Base-by-base conservation (phyloP, 2,329 filamentous ascomycete genomes). In the Talaromyces sp. region DNA sequence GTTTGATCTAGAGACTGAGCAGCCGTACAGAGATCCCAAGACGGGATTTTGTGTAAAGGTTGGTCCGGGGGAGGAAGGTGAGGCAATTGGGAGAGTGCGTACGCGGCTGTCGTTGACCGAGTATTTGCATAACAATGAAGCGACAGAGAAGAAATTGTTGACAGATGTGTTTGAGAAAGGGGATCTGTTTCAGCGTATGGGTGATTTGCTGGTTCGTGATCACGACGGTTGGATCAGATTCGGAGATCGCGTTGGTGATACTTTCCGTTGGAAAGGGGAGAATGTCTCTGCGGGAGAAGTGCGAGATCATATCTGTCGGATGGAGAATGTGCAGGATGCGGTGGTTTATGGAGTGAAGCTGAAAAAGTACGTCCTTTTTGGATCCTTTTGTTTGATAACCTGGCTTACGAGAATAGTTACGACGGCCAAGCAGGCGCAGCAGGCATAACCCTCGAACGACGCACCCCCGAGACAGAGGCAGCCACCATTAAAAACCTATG, bases 191-290 rank as follows among this genome's bases (percentile, higher is more conserved):
- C 79, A 82, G 64, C 76, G 79, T 37, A 81, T 78, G 58, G 81
- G 81, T 3, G 81, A 83, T 69, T 63, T 82, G n/a, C 68, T 82
- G 10, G 70, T 81, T 5, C 76, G 75, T 41, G 79, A 82, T 52
- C 57, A 68, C 1, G 72, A 73, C 19, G 80, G 81, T 0, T 82
- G 80, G 78, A 71, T 83, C 3, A 75, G 73, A 19, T 83, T 83
- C 68, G 76, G 80, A 57, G 81, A 83, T 52, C 76, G 76, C 1
- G 75, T 78, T 56, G 76, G 76, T n/a, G 76, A 78, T 65, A 92
- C 90, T 0, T 92, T 89, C 76, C 83, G 90, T 37, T 91, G 89
- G 89, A 91, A 82, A 66, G 79, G 80, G 1, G 80, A 82, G 73
- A 82, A 82, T 60, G 80, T 82, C 4, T 80, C 77, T 59, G 80